phyloP scores from a whole-genome alignment of 2,329 filamentous ascomycete species.

The Pseudogymnoascus pannorum region DNA sequence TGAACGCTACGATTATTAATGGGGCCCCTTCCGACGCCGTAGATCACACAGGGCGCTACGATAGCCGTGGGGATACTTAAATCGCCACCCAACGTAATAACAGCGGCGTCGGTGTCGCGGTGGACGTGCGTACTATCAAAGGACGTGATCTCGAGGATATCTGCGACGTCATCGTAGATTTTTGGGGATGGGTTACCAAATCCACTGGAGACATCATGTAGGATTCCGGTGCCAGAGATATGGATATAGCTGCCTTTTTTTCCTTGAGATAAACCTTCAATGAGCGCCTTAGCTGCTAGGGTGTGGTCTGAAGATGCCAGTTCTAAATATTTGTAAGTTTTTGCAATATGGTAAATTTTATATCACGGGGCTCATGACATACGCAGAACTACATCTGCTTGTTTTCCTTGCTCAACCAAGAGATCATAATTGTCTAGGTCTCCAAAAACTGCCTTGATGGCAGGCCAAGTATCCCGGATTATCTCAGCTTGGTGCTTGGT shows the following conservation, averaged over 20 bases:
- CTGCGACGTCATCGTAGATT: slow-evolving; percentile 39
- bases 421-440: slow-evolving; percentile 13
- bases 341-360: background rate
- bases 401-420: slow-evolving; percentile 12
- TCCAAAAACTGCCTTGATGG: slow-evolving; percentile 13
- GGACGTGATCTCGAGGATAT: slow-evolving; percentile 35
- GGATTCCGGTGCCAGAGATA: slow-evolving; percentile 15
- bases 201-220: slow-evolving; percentile 9
- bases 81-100: slow-evolving; percentile 31
- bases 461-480: slow-evolving; percentile 12
- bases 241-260: slow-evolving; percentile 15
- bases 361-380: background rate
- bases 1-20: slow-evolving; percentile 44
- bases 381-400: slow-evolving; percentile 17
- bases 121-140: slow-evolving; percentile 40
- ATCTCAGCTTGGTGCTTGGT: slow-evolving; percentile 13
- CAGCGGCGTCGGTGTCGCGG: slow-evolving; percentile 47
- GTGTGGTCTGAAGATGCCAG: slow-evolving; percentile 14
- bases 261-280: slow-evolving; percentile 12
- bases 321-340: slow-evolving; percentile 2
- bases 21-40: slow-evolving; percentile 44
- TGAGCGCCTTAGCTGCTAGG: slow-evolving; percentile 6
- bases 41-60: slow-evolving; percentile 50
- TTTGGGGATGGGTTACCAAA: slow-evolving; percentile 28
- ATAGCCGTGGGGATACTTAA: slow-evolving; percentile 43